Conservation (phyloP, 495 filamentous ascomycete species). For the Tuber microsphaerosporum region DNA sequence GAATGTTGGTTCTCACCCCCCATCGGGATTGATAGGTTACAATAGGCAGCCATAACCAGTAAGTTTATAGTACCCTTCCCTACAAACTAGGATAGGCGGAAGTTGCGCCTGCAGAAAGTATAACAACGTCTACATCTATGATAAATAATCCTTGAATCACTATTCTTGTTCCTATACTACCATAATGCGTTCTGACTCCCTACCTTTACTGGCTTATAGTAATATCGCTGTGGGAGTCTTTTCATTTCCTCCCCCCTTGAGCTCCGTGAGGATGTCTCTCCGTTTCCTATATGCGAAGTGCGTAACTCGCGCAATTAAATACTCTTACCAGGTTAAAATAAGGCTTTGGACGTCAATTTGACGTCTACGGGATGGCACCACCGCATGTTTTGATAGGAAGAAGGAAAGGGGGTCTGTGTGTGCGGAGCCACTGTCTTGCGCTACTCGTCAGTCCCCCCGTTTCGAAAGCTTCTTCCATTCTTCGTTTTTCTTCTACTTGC, state of each 20-base stretch:
- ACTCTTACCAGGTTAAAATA: background rate
- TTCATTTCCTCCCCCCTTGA: background rate
- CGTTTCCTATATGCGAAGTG: background rate
- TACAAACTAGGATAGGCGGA: background rate
- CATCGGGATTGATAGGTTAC: background rate
- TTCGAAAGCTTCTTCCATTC: background rate
- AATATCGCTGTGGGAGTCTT: background rate
- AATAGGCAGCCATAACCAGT: background rate
- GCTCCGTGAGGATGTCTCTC: background rate
- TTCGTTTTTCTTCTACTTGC: background rate
- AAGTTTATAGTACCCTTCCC: background rate
- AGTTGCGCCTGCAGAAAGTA: background rate
- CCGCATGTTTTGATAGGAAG: background rate
- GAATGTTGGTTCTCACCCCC: background rate
- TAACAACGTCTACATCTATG: background rate
- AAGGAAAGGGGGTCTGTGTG: background rate
- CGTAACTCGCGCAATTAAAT: background rate
- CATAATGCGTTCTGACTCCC: background rate
- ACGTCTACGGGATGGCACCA: background rate
- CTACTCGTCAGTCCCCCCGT: background rate
- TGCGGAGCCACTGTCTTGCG: background rate
- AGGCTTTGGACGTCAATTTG: background rate
- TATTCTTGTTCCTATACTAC: background rate
- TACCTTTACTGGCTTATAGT: background rate
- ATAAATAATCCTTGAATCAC: background rate